Base-by-base conservation (phyloP, 495 filamentous ascomycete genomes). In the Extremus antarcticus region DNA sequence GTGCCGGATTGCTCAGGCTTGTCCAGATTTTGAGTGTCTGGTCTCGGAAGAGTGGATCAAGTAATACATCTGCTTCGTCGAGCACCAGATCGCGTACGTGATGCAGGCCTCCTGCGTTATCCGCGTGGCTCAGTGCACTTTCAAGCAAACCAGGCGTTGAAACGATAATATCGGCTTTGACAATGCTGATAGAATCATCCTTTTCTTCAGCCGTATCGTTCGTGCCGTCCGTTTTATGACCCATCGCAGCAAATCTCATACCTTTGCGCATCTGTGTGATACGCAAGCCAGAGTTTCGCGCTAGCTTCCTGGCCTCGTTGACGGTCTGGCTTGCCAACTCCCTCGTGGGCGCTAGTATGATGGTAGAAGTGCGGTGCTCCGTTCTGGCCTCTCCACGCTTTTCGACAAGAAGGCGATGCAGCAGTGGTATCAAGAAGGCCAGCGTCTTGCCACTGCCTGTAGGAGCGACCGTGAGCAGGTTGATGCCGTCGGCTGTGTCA, bases 361-460 rank as follows among this genome's bases (percentile, higher is more conserved):
- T 66, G 0, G 84, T 84, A 10, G 32, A 47, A 21, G 48, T 43
- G 21, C 50, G 10, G 16, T 87, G 72, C 4, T 76, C 73, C 61
- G 80, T 49, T 73, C 65, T 9, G 68, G 64, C 41, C 4, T 45
- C 41, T 9, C 19, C 7, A n/a, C 41, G 4, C n/a, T 17, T 45
- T 17, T 25, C 74, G 67, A 20, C 22, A 3, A 40, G 25, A 7
- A 70, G 67, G 24, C 19, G 22, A 43, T 95, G 84, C 48, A 97
- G 76, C 17, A 88, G 75, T 0, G 90, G 88, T 23, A 99, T 85
- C 65, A 97, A 68, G 63, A 95, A 99, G 2, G 88, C 86, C 52
- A 97, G 68, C 0, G 92, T 97, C 73, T 99, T 99, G n/a, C 92
- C 92, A 64, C 90, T 95, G 19, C 92, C 92, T 2, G 92, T 99